Evolutionary conservation across 1,139 yeast genomes (phyloP).

Genomic region (Scheffersomyces parashehatae): DNA sequence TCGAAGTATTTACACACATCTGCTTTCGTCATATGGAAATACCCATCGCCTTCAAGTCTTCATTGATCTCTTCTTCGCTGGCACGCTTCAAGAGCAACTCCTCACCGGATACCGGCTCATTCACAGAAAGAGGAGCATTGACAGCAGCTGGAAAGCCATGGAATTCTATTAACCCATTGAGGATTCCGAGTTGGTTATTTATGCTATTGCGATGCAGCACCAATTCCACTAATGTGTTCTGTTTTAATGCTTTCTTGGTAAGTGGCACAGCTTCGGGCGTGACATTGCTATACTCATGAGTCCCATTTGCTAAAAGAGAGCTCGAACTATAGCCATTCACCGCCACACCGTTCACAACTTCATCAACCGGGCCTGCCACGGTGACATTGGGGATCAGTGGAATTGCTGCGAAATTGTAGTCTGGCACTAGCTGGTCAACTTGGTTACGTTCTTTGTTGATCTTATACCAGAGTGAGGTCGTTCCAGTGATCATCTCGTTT

Average conservation of each 20-base stretch:
- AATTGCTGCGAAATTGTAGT: constrained; percentile 37
- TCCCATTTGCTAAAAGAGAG: constrained; percentile 3
- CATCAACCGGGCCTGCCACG: constrained; percentile 16
- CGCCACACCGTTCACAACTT: constrained; percentile 2
- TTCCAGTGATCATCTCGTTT: constrained; percentile 61
- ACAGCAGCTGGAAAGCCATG: constrained; percentile 75
- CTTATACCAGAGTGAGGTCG: constrained; percentile 90
- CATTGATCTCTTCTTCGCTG: constrained; percentile 60
- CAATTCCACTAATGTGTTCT: constrained; percentile 43
- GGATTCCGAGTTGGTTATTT: constrained; percentile 56
- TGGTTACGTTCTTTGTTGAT: constrained; percentile 86
- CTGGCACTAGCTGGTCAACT: constrained; percentile 69
- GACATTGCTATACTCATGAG: constrained; percentile 3
- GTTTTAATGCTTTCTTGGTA: constrained; percentile 38
- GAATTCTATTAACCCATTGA: constrained; percentile 57
- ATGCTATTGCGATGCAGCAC: constrained; percentile 55
- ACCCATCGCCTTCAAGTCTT: constrained; percentile 58
- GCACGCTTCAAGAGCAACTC: constrained; percentile 51
- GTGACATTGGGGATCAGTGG: constrained; percentile 31
- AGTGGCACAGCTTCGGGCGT: constrained; percentile 38
- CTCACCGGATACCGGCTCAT: constrained; percentile 17
- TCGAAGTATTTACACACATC: not conserved
- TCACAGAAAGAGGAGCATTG: constrained; percentile 28
- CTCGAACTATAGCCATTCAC: constrained; percentile 3
- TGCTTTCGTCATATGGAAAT: constrained; percentile 21